Evolutionary conservation across 257 asterid species (phyloP), one percentile per base, ranked within the genome.

Genomic region (Solanum rostratum): DNA sequence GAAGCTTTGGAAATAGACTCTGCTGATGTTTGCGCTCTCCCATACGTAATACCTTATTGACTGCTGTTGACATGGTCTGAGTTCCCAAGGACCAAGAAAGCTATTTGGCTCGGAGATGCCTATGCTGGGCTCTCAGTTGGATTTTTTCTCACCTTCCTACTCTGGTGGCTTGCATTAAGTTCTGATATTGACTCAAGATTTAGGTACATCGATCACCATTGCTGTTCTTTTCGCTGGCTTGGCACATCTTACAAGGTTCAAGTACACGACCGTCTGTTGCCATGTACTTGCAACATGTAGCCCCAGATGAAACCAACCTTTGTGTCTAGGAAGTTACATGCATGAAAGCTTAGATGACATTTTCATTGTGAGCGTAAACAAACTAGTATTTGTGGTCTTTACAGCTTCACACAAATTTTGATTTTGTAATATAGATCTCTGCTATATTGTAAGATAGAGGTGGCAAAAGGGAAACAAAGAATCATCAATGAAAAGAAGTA

Each of bases 1-100:
- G 90, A 93, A 87, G 91, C 93, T 86, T 85, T 89, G 82, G 91
- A 87, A 62, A 84, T 94, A 57, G 94, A 90, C 80, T 85, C 97
- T 59, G 92, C 92, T 71, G 97, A 91, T 84, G 78, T 93, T 46
- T 87, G 55, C 82, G 98, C 96, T 57, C 81, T 93, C 86, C 98
- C 98, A 82, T 94, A 92, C 78, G 97, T 94, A 81, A 84, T 94
- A 83, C 98, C 98, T 80, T 92, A 89, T 90, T 94, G 93, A 94
- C 87, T 46, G 43, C 80, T 79, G 63, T 55, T 33, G 46, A 16
- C 43, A 55, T 30, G 74, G 22, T 86, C 66, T 81, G 82, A 84
- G 63, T 33, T 19, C 57, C 80, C 65, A 55, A 66, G 59, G 71
- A 49, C 50, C 29, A 78, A 41, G 41, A 20, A 63, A 63, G 33